Conservation (phyloP, 257 asterid species). For the Solanum clarkiae region DNA sequence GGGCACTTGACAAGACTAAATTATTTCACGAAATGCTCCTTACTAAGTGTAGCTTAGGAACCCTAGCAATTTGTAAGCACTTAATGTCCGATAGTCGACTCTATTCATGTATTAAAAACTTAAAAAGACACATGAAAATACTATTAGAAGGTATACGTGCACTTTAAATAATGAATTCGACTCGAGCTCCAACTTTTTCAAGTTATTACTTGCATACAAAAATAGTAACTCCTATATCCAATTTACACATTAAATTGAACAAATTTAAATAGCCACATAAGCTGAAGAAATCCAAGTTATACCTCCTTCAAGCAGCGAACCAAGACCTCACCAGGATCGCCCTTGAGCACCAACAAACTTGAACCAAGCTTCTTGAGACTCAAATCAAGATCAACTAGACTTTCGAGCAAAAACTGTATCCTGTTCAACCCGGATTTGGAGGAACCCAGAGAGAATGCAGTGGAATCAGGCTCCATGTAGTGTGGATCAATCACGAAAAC, state of each 20-base stretch:
- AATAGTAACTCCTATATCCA: neutral
- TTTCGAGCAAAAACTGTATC: slow-evolving; percentile 67
- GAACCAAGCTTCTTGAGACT: slow-evolving; percentile 62
- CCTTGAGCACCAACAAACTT: slow-evolving; percentile 75
- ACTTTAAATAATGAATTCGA: neutral
- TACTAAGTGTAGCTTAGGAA: neutral
- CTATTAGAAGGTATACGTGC: neutral
- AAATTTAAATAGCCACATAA: neutral
- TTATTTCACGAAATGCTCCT: neutral
- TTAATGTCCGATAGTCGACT: neutral
- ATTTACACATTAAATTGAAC: neutral
- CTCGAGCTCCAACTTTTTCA: neutral
- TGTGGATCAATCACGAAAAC: slow-evolving; percentile 91
- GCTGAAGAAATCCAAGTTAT: neutral
- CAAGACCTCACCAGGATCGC: slow-evolving; percentile 67
- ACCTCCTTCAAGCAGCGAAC: slow-evolving; percentile 75
- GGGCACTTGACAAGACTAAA: neutral
- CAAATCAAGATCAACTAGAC: slow-evolving; percentile 63
- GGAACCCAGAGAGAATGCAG: slow-evolving; percentile 62
- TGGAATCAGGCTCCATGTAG: slow-evolving; percentile 78
- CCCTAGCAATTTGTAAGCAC: neutral
- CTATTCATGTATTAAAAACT: neutral
- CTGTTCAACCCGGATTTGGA: slow-evolving; percentile 70
- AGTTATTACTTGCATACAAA: neutral
- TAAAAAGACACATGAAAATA: neutral